These are phyloP conservation scores for Trichoderma koningiopsis DNA, from an alignment of 2,329 filamentous ascomycete species.

Conservation along the genomic window DNA sequence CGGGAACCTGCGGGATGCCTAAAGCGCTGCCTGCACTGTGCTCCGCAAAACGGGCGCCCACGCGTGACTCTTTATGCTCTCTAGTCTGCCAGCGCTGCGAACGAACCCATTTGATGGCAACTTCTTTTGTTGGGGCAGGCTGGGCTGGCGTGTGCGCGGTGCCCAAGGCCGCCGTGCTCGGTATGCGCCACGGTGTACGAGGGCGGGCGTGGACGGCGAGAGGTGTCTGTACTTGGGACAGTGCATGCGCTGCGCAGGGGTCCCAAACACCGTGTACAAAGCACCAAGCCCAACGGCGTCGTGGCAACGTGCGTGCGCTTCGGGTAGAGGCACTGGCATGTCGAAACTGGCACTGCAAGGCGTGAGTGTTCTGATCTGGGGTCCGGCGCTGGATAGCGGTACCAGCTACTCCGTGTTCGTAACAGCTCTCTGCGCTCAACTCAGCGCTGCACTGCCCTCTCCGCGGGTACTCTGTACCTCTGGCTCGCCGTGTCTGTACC, in stretches of 20 bases:
- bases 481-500: not conserved
- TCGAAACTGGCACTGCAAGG: not conserved
- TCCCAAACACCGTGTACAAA: conserved; percentile 23
- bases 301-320: not conserved
- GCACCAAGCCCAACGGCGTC: not conserved
- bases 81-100: not conserved
- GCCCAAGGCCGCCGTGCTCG: not conserved
- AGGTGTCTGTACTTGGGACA: not conserved
- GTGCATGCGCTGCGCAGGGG: not conserved
- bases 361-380: not conserved
- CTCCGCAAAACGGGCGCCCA: conserved; percentile 11
- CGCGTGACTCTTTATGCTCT: conserved; percentile 18
- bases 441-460: not conserved
- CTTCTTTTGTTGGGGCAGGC: not conserved
- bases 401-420: not conserved
- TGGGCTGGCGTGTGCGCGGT: conserved; percentile 5
- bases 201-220: not conserved
- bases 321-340: not conserved
- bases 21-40: conserved; percentile 18
- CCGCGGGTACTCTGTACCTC: not conserved
- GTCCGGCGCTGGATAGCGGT: not conserved
- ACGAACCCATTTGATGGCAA: not conserved
- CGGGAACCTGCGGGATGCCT: conserved; percentile 14
- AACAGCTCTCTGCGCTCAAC: too few relatives aligned
- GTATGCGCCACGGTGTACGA: conserved; percentile 17